Evolutionary conservation across 805 yeast species (phyloP).

Genomic region (Metschnikowia sp.): DNA sequence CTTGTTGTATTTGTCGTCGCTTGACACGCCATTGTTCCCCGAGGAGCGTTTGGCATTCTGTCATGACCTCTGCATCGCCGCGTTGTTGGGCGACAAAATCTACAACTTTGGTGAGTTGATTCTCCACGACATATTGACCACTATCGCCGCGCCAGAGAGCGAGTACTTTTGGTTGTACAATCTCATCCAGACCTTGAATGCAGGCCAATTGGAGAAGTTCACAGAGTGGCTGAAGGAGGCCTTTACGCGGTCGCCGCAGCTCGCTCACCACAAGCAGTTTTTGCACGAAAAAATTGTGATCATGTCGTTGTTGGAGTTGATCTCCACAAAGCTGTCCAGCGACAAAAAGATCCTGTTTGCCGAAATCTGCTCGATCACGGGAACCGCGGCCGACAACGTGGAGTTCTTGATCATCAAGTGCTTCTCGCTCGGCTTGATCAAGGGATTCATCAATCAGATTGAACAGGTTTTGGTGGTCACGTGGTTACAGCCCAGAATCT

Average conservation of each 20-base stretch:
- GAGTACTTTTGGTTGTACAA: constrained; percentile 68
- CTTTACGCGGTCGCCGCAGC: constrained; percentile 45
- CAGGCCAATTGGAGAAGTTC: constrained; percentile 72
- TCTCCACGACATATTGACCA: constrained; percentile 75
- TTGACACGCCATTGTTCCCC: constrained; percentile 42
- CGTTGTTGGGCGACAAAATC: constrained; percentile 84
- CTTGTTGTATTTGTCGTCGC: constrained; percentile 76
- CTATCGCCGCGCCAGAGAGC: constrained; percentile 41
- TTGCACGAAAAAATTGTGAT: constrained; percentile 87
- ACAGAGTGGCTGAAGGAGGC: constrained; percentile 45
- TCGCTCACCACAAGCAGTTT: constrained; percentile 58
- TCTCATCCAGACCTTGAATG: constrained; percentile 65
- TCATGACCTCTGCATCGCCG: constrained; percentile 79
- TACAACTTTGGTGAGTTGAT: constrained; percentile 95
- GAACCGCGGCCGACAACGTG: constrained; percentile 68
- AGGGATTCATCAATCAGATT: constrained; percentile 90
- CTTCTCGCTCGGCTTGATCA: constrained; percentile 73
- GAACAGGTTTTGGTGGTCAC: constrained; percentile 71
- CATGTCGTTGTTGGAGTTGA: constrained; percentile 85
- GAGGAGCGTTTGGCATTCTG: constrained; percentile 45
- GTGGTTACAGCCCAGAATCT: constrained; percentile 96
- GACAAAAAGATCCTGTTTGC: constrained; percentile 69
- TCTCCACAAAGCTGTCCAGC: constrained; percentile 71
- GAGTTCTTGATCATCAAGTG: constrained; percentile 92
- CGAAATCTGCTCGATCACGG: constrained; percentile 66